phyloP scores from a whole-genome alignment of 805 yeast species.

The Lachancea waltii region DNA sequence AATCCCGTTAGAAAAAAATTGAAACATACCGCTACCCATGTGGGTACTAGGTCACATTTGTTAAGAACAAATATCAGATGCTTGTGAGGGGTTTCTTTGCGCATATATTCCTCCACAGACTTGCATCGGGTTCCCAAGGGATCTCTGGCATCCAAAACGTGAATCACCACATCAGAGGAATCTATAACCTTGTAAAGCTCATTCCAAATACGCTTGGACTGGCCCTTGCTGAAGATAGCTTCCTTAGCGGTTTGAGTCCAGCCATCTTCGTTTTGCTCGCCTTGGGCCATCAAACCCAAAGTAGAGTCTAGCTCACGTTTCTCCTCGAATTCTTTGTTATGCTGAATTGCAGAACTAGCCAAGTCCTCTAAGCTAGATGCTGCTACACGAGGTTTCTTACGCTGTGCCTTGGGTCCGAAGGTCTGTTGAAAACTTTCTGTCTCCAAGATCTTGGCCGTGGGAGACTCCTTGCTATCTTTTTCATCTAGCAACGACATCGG shows the following conservation, averaged over 20 bases:
- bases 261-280: slow-evolving; percentile 57
- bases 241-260: slow-evolving; percentile 90
- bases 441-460: slow-evolving; percentile 74
- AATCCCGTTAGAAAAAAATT: slow-evolving; percentile 7
- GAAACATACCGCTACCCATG: slow-evolving; percentile 97
- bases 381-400: slow-evolving; percentile 81
- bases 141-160: slow-evolving; percentile 95
- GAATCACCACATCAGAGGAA: slow-evolving; percentile 94
- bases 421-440: slow-evolving; percentile 77
- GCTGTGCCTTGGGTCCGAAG: slow-evolving; percentile 92
- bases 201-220: slow-evolving; percentile 97
- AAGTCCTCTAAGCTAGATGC: slow-evolving; percentile 76
- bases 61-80: slow-evolving; percentile 90
- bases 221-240: slow-evolving; percentile 93
- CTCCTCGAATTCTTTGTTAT: slow-evolving; percentile 58
- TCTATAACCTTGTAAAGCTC: slow-evolving; percentile 95
- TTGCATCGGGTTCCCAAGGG: slow-evolving; percentile 94
- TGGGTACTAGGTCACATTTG: slow-evolving; percentile 97
- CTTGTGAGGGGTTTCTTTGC: slow-evolving; percentile 92
- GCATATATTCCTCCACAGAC: slow-evolving; percentile 86
- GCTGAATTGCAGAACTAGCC: slow-evolving; percentile 51
- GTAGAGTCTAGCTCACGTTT: slow-evolving; percentile 70
- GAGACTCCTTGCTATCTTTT: slow-evolving; percentile 67
- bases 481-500: slow-evolving; percentile 95
- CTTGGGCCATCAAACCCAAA: slow-evolving; percentile 72